Base-by-base conservation (phyloP, 1,284 basidiomycete genomes). In the Stereum hirsutum region DNA sequence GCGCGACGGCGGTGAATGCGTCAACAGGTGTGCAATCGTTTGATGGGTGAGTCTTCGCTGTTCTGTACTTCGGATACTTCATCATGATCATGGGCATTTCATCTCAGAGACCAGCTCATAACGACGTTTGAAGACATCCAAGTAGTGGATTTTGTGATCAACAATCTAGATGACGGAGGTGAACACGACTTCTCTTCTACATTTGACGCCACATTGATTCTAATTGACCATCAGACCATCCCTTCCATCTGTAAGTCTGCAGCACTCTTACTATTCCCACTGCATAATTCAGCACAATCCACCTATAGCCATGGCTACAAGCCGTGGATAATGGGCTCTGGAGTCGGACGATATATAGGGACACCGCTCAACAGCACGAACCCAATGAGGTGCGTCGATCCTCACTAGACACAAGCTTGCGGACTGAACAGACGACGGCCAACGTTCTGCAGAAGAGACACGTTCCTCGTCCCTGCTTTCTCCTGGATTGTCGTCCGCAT, bases 171-270 rank as follows among this genome's bases (percentile, higher is more conserved):
- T 51, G 65, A 69, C 42, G 65, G 64, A 10, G n/a, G n/a, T n/a
- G n/a, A n/a, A n/a, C n/a, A n/a, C n/a, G n/a, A n/a, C n/a, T n/a
- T n/a, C n/a, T n/a, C n/a, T n/a, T n/a, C n/a, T n/a, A n/a, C n/a
- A n/a, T n/a, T n/a, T n/a, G n/a, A n/a, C n/a, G n/a, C n/a, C n/a
- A n/a, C n/a, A n/a, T n/a, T n/a, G n/a, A n/a, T 30, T 8, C 28
- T 30, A 30, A 30, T 30, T 30, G 8, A 30, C 8, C n/a, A 30
- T 30, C 28, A 30, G 58, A 62, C 40, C 69, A 69, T 46, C 69
- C 70, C 0, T 69, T 71, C 56, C 69, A 70, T 43, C 56, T 68
- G 40, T 61, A 65, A 35, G 59, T 62, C 1, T 59, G 74, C n/a
- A n/a, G n/a, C n/a, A n/a, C n/a, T n/a, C n/a, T n/a, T n/a, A n/a